phyloP scores from a whole-genome alignment of 345 rosid genomes.

The Salix exigua region DNA sequence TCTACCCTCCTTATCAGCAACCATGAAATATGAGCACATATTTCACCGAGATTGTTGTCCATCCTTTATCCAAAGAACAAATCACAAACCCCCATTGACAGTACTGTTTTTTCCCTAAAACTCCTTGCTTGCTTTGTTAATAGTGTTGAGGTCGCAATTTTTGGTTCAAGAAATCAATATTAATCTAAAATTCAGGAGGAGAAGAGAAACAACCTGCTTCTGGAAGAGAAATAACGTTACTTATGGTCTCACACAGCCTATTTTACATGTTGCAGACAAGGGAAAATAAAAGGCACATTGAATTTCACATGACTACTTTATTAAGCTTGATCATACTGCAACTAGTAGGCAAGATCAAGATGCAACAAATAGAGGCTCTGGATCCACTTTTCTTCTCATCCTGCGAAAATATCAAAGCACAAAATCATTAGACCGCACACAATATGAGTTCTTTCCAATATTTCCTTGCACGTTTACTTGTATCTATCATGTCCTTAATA shows the following conservation, averaged over 20 bases:
- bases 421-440: not conserved
- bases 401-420: conserved; percentile 31
- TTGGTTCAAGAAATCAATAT: too few species aligned
- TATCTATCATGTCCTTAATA: too few species aligned
- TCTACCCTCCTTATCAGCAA: too few species aligned
- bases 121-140: too few species aligned
- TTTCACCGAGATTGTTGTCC: too few species aligned
- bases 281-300: not conserved
- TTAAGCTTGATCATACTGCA: not conserved
- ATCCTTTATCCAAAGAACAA: too few species aligned
- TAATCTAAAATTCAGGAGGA: not conserved
- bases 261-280: not conserved
- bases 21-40: too few species aligned
- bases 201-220: not conserved
- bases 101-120: too few species aligned
- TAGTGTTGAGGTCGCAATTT: too few species aligned
- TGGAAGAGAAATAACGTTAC: too few species aligned
- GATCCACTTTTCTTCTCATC: conserved; percentile 71
- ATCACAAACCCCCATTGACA: too few species aligned
- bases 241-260: not conserved
- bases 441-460: not conserved
- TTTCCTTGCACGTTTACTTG: too few species aligned
- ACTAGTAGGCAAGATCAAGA: conserved; percentile 27
- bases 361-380: conserved; percentile 65
- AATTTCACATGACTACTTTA: not conserved